Percentiles rank a stretch among this genome's conserved stretches.
Conservation (phyloP, 2,329 filamentous ascomycete species). For the Lomentospora prolificans region DNA sequence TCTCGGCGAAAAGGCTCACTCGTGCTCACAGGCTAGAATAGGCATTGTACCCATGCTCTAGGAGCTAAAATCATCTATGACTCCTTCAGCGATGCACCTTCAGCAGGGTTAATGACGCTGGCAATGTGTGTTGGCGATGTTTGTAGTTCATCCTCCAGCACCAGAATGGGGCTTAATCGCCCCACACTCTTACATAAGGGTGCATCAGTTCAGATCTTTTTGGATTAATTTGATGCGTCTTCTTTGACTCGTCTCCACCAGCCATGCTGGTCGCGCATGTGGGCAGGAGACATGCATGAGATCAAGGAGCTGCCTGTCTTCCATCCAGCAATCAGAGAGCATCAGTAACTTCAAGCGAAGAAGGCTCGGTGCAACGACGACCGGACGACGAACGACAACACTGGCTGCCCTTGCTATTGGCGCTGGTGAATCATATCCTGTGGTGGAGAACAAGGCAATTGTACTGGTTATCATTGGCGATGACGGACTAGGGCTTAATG, state of each 20-base stretch:
- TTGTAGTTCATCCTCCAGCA: neutral
- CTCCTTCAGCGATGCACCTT: too few species aligned
- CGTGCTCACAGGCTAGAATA: neutral
- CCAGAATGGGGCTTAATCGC: neutral
- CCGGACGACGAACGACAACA: neutral
- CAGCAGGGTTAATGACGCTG: too few species aligned
- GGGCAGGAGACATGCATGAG: conserved; percentile 1
- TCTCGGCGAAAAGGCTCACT: neutral
- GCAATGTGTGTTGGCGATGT: too few species aligned
- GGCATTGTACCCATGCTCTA: too few species aligned
- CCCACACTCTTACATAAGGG: neutral
- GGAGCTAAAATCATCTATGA: too few species aligned
- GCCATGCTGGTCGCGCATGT: neutral
- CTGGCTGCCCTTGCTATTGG: neutral
- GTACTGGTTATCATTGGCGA: neutral
- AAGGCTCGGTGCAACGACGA: neutral
- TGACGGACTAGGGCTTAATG: neutral
- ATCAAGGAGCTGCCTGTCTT: neutral
- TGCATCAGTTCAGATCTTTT: too few species aligned
- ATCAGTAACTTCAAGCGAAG: neutral
- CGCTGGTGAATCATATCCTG: too few species aligned
- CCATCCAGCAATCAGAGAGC: neutral
- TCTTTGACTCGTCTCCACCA: neutral
- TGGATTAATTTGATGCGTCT: neutral
- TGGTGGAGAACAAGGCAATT: neutral